Evolutionary conservation across 345 rosid species (phyloP), one percentile per base, ranked within the genome.

Genomic region (Rhodamnia rubescens): DNA sequence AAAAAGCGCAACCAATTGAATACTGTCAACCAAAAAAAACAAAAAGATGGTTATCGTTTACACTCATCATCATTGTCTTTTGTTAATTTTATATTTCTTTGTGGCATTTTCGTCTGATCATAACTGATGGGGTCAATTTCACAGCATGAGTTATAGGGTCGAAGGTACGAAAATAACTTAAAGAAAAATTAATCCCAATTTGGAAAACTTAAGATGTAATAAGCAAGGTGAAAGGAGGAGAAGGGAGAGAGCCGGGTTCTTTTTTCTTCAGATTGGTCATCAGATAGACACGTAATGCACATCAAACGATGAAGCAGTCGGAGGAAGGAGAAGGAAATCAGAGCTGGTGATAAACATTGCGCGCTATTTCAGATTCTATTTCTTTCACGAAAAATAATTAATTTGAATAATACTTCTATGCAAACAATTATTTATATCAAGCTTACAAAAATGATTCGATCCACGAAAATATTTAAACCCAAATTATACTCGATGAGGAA

Each of bases 371-470:
- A 29, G 9, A 20, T 1, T 61, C 0, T 1, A 0, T 14, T 61
- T 29, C 7, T 27, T 64, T 3, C 0, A 0, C 0, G 0, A 0
- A 29, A 64, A 64, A 29, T 64, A 4, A 64, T 15, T 64, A 1
- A 64, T 29, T 64, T 64, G 5, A 0, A 64, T 29, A 15, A 29
- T 16, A 29, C 7, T 29, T 64, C 6, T 2, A 29, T 29, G 7
- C 15, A 64, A 29, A 29, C 0, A 0, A 7, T 64, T 7, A 0
- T 0, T 64, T 29, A 0, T 29, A 29, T 61, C 16, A 0, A n/a
- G n/a, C 1, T 27, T 59, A 11, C 9, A 13, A 27, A n/a, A 12
- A 59, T 13, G 4, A 59, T 1, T 3, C 13, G 5, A n/a, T 27
- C 9, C 1, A 29, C 0, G 1, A 29, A 29, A 64, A 29, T 29